Base-by-base conservation (phyloP, 768 basidiomycete genomes). In the Mycena floridula region DNA sequence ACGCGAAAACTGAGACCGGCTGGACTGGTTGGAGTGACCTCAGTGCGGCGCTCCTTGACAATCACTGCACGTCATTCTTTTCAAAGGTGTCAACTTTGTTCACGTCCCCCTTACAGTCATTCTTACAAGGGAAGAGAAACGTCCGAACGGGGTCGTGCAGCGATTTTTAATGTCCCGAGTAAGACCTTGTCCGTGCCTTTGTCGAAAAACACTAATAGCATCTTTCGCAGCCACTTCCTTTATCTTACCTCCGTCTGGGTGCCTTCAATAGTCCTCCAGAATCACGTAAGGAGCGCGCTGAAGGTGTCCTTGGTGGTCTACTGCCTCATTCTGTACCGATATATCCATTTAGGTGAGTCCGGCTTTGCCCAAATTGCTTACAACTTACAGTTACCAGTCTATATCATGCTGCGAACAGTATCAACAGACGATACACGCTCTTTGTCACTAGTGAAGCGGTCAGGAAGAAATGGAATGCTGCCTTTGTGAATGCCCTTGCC, bases 331-430 rank as follows among this genome's bases (percentile, higher is more conserved):
- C 69, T 44, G 68, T 76, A 21, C 61, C 76, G 11, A 62, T 89
- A 55, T 91, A 78, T 56, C 89, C 89, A 1, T 85, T 92, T 59
- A 85, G 80, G 1, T n/a, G n/a, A n/a, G n/a, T n/a, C n/a, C n/a
- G n/a, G n/a, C n/a, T n/a, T n/a, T n/a, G n/a, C n/a, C n/a, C n/a
- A n/a, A n/a, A n/a, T n/a, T n/a, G n/a, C n/a, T n/a, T n/a, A n/a
- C n/a, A n/a, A n/a, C n/a, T n/a, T n/a, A n/a, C n/a, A n/a, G n/a
- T n/a, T n/a, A n/a, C n/a, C n/a, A n/a, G n/a, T n/a, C 64, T 92
- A 50, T 85, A 79, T 59, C 88, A 91, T 48, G 80, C 82, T 0
- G 71, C 76, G 1, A 72, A 70, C 42, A 73, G 70, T 42, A 54
- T 65, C 15, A 67, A 62, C 41, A 74, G 88, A 37, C 65, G 81